These are phyloP conservation scores for Fusarium sp. DNA, from an alignment of 2,329 filamentous ascomycete species.

Conservation along the genomic window DNA sequence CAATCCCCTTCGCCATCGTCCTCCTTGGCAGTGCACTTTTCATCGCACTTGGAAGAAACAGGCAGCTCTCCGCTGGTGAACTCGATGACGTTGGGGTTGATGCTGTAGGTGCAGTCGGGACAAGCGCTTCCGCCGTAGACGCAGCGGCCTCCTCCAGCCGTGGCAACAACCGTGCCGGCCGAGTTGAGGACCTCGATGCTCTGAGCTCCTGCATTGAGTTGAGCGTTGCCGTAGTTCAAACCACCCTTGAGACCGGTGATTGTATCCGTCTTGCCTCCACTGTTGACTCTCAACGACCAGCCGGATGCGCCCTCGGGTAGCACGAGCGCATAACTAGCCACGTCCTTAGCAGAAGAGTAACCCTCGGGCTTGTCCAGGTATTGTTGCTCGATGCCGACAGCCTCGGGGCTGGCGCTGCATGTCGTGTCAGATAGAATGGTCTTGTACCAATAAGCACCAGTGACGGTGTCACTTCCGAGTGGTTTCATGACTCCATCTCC, in stretches of 20 bases:
- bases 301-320: neutral
- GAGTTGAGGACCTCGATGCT: neutral
- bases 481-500: conserved; percentile 7
- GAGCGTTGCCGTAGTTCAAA: conserved; percentile 5
- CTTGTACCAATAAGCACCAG: conserved; percentile 6
- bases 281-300: neutral
- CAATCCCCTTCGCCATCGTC: neutral
- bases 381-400: neutral
- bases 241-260: neutral
- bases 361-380: conserved; percentile 1
- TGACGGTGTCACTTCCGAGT: neutral
- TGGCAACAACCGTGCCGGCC: neutral
- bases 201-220: neutral
- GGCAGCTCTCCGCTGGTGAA: neutral
- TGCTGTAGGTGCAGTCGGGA: conserved; percentile 2
- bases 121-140: neutral
- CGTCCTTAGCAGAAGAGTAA: neutral
- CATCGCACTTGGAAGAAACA: conserved; percentile 3
- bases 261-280: conserved; percentile 3
- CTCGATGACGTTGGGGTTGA: conserved; percentile 3
- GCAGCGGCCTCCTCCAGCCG: conserved; percentile 2
- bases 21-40: neutral
- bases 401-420: neutral
- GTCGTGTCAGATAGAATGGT: neutral
- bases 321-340: neutral